phyloP scores from a whole-genome alignment of 169 alveolate genomes.

The Plasmodium knowlesi region DNA sequence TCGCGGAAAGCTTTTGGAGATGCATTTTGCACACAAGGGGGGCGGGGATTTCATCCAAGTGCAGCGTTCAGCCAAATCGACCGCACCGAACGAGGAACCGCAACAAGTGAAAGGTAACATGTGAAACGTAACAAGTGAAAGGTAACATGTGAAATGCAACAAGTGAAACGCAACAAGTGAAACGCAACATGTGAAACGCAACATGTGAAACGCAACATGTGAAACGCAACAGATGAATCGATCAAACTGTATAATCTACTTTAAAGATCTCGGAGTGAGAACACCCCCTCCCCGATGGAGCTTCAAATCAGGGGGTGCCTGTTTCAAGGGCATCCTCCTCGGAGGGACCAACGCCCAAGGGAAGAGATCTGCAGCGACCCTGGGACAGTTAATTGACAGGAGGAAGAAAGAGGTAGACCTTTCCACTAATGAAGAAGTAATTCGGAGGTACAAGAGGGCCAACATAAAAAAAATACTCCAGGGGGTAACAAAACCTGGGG shows the following conservation, averaged over 20 bases:
- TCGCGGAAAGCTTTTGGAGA: not conserved
- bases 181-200: not conserved
- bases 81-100: not conserved
- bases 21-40: not conserved
- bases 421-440: not conserved
- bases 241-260: not conserved
- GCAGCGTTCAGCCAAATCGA: not conserved
- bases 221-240: constrained; percentile 48
- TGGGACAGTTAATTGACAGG: constrained; percentile 36
- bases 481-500: constrained; percentile 7
- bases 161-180: constrained; percentile 32
- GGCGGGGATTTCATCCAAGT: not conserved
- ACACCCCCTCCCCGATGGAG: not conserved
- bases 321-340: not conserved
- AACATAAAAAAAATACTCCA: constrained; percentile 64
- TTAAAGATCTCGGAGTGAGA: constrained; percentile 19
- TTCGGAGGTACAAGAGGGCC: constrained; percentile 50
- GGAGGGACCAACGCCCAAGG: not conserved
- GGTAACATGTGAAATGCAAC: not conserved
- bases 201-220: not conserved
- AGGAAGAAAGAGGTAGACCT: constrained; percentile 19
- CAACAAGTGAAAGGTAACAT: not conserved
- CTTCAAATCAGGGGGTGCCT: not conserved
- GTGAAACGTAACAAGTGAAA: not conserved
- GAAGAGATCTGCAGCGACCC: not conserved